These are phyloP conservation scores for Litchi chinensis DNA, from an alignment of 345 rosid genomes.

Conservation along the genomic window DNA sequence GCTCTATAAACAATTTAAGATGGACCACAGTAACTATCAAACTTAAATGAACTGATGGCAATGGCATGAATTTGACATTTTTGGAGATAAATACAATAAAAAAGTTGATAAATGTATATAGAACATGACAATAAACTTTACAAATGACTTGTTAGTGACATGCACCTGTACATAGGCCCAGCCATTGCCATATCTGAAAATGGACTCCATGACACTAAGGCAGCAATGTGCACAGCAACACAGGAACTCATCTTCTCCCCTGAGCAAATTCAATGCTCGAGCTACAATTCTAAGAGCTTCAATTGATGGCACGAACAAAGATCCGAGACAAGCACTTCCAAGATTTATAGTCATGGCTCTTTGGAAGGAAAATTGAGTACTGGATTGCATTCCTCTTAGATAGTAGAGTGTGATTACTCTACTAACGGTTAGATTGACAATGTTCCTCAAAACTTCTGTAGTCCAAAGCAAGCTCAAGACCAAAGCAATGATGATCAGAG, in stretches of 20 bases:
- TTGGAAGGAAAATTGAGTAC: constrained; percentile 79
- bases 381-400: constrained; percentile 92
- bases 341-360: constrained; percentile 78
- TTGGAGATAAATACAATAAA: background rate
- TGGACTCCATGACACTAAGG: constrained; percentile 69
- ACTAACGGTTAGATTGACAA: constrained; percentile 81
- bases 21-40: background rate
- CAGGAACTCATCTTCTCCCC: constrained; percentile 99
- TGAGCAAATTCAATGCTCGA: constrained; percentile 81
- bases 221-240: constrained; percentile 99
- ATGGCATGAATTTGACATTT: background rate
- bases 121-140: background rate
- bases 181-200: constrained; percentile 85
- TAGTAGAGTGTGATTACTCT: constrained; percentile 77
- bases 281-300: constrained; percentile 88
- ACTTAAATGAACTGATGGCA: background rate
- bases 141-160: background rate
- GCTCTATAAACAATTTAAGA: background rate
- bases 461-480: constrained; percentile 76
- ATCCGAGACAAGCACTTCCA: constrained; percentile 97
- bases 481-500: constrained; percentile 56
- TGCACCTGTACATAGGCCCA: constrained; percentile 99
- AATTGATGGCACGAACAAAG: constrained; percentile 86
- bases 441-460: constrained; percentile 93
- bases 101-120: background rate